A percentile compares a stretch with the other conserved stretches of the same genome.
Evolutionary conservation across 768 basidiomycete genomes (phyloP).

Genomic region (Pulveroboletus sp.): DNA sequence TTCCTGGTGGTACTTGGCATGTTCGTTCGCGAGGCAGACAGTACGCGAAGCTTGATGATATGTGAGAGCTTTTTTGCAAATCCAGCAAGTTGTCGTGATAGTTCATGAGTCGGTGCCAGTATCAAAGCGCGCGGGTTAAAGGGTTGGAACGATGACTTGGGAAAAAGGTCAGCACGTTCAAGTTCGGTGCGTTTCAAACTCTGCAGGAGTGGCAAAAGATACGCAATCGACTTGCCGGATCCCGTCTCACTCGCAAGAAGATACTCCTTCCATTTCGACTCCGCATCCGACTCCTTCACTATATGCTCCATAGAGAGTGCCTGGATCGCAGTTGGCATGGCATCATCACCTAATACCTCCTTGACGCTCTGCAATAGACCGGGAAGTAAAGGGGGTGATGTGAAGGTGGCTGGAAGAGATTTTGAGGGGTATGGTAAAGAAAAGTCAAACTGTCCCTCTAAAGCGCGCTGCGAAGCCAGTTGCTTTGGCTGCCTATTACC

Average conservation of each 20-base stretch:
- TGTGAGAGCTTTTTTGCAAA: slow-evolving; percentile 77
- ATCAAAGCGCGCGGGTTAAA: slow-evolving; percentile 73
- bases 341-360: slow-evolving; percentile 51
- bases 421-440: slow-evolving; percentile 20
- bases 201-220: slow-evolving; percentile 80
- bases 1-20: slow-evolving; percentile 18
- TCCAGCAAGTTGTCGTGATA: slow-evolving; percentile 70
- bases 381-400: slow-evolving; percentile 64
- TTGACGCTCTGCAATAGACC: slow-evolving; percentile 56
- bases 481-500: slow-evolving; percentile 7
- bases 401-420: slow-evolving; percentile 42
- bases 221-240: slow-evolving; percentile 89
- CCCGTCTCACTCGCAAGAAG: slow-evolving; percentile 88
- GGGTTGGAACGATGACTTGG: slow-evolving; percentile 17
- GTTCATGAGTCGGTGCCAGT: slow-evolving; percentile 86
- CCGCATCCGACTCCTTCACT: slow-evolving; percentile 29
- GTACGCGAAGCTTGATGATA: slow-evolving; percentile 67
- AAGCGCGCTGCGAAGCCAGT: slow-evolving; percentile 4
- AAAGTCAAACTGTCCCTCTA: slow-evolving; percentile 36
- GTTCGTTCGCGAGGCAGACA: slow-evolving; percentile 66
- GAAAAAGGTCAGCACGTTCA: slow-evolving; percentile 2
- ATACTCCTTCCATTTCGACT: slow-evolving; percentile 35
- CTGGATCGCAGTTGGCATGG: slow-evolving; percentile 75
- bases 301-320: slow-evolving; percentile 65
- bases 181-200: slow-evolving; percentile 65